Conservation (phyloP, 352 stramenopile species). For the Thraustochytrium sp. region DNA sequence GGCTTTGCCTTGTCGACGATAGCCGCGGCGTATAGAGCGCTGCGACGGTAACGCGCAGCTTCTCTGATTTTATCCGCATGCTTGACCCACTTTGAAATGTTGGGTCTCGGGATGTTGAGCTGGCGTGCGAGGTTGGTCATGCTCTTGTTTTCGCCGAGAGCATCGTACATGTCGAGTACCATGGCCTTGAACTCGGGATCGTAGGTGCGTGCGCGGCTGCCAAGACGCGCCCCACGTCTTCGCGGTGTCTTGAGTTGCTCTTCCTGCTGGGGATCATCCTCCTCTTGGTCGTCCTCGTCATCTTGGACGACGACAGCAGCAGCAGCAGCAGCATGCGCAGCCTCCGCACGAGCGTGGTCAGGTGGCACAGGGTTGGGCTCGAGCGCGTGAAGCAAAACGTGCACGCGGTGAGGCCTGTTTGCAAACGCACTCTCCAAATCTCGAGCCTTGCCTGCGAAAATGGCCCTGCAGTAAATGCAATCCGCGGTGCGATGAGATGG, state of each 20-base stretch:
- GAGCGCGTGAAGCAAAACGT: no score
- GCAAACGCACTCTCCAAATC: not conserved
- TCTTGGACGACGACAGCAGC: no score
- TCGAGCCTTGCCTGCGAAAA: not conserved
- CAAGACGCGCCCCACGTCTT: not conserved
- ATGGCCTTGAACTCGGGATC: constrained; percentile 9
- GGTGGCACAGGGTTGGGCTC: no score
- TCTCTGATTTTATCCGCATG: constrained; percentile 8
- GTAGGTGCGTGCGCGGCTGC: not conserved
- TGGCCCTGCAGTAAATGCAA: not conserved
- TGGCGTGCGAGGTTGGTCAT: constrained; percentile 7
- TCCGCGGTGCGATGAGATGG: not conserved
- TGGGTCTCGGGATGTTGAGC: not conserved
- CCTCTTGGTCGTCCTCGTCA: not conserved
- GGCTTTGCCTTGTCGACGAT: no score
- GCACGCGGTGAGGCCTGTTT: no score
- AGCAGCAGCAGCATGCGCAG: no score
- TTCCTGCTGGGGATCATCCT: not conserved
- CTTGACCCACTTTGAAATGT: constrained; percentile 21
- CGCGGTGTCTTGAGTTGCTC: not conserved
- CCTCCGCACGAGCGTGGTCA: no score
- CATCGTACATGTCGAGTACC: constrained; percentile 12
- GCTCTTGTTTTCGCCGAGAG: not conserved
- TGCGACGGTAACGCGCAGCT: not conserved
- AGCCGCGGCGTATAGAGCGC: no score